phyloP scores from a whole-genome alignment of 768 basidiomycete species.

The Gloeophyllum trabeum region DNA sequence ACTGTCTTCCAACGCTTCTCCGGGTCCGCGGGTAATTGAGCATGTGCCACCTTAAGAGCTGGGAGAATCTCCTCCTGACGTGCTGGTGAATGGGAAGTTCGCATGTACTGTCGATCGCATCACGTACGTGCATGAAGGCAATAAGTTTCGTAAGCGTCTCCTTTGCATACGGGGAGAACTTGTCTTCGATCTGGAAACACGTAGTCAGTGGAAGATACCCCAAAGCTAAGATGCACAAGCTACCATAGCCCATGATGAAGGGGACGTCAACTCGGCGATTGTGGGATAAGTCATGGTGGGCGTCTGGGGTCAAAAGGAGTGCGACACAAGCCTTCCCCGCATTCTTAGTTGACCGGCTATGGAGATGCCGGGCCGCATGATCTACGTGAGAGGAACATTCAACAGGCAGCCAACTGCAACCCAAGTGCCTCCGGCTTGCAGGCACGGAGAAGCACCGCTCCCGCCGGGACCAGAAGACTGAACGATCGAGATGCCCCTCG shows the following conservation, averaged over 20 bases:
- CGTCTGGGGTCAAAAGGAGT: no score
- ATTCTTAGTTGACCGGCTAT: no score
- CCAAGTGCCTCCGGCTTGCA: no score
- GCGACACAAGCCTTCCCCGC: no score
- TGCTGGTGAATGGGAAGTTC: background rate
- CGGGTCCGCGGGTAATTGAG: slow-evolving; percentile 71
- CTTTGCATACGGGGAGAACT: slow-evolving; percentile 85
- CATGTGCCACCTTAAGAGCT: slow-evolving; percentile 62
- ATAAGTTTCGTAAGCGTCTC: slow-evolving; percentile 78
- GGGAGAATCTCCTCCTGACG: slow-evolving; percentile 81
- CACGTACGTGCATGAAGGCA: slow-evolving; percentile 67
- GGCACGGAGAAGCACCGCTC: no score
- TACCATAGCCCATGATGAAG: slow-evolving; percentile 84
- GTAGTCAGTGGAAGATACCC: slow-evolving; percentile 4
- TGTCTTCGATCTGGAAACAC: slow-evolving; percentile 64
- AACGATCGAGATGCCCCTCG: no score
- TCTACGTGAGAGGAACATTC: no score
- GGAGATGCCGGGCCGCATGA: no score
- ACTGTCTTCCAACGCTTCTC: slow-evolving; percentile 75
- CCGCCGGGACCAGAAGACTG: no score
- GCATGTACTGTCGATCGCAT: background rate
- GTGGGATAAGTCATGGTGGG: slow-evolving; percentile 56
- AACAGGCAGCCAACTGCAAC: no score
- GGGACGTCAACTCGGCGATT: slow-evolving; percentile 65
- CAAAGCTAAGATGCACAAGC: slow-evolving; percentile 10